These are phyloP conservation scores for Malassezia pachydermatis DNA, from an alignment of 1,284 basidiomycete genomes.

Conservation along the genomic window DNA sequence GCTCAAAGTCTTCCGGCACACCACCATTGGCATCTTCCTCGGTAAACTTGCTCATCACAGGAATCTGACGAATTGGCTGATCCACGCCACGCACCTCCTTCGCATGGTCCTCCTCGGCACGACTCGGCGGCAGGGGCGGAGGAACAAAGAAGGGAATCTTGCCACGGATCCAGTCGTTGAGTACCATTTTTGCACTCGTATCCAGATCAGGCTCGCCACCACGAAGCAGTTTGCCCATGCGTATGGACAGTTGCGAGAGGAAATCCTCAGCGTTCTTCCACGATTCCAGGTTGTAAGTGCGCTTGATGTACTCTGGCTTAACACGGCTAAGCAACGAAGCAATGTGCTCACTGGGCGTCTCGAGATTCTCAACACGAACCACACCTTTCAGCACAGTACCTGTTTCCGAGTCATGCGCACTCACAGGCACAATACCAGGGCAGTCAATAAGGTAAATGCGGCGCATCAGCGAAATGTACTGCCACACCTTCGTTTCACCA, in stretches of 20 bases:
- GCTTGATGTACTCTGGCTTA: slow-evolving; percentile 79
- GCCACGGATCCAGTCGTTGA: slow-evolving; percentile 96
- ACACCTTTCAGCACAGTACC: slow-evolving; percentile 93
- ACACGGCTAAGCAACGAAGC: slow-evolving; percentile 76
- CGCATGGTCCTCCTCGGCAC: slow-evolving; percentile 18
- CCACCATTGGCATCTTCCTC: slow-evolving; percentile 45
- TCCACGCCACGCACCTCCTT: slow-evolving; percentile 54
- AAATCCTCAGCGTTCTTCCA: slow-evolving; percentile 62
- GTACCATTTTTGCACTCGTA: slow-evolving; percentile 82
- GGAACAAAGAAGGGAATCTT: slow-evolving; percentile 80
- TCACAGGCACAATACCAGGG: slow-evolving; percentile 92
- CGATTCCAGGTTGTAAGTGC: slow-evolving; percentile 61
- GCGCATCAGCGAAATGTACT: slow-evolving; percentile 92
- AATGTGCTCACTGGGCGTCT: slow-evolving; percentile 87
- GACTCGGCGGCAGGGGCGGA: slow-evolving; percentile 56
- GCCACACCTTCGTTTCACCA: slow-evolving; percentile 99
- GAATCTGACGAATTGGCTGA: slow-evolving; percentile 55
- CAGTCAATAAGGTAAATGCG: slow-evolving; percentile 99
- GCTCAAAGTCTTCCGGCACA: slow-evolving; percentile 42
- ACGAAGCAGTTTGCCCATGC: slow-evolving; percentile 82
- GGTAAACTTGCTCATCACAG: slow-evolving; percentile 54
- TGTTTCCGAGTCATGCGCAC: slow-evolving; percentile 77
- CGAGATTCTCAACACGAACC: slow-evolving; percentile 86
- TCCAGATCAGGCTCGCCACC: slow-evolving; percentile 90
- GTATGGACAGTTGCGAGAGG: slow-evolving; percentile 72